Evolutionary conservation across 352 stramenopile species (phyloP), one percentile per base, ranked within the genome.

Genomic region (Hyphochytrium catenoides): DNA sequence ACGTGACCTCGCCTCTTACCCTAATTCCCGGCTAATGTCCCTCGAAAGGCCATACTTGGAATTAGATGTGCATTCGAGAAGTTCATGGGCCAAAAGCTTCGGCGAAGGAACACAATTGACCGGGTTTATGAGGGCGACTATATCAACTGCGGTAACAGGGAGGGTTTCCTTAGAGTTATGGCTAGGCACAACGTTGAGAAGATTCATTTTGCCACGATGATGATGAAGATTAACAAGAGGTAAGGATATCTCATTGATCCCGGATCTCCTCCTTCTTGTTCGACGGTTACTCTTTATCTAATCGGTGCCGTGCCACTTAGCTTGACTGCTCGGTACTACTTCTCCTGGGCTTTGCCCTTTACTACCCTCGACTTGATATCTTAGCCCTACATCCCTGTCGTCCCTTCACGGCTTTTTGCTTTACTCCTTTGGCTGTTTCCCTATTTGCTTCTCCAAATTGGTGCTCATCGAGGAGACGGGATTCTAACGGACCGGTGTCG

Each of bases 51-150:
- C 17, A 46, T 78, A 26, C 47, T 82, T 14, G 67, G 67, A 17
- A 62, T 82, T 28, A 64, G 67, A 23, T 77, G 64, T 4, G 67
- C 78, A 38, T 82, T 82, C 31, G 67, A 82, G 54, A 62, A 63
- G 15, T 82, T 71, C 44, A 42, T 75, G 24, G 62, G 64, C 42
- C 65, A 78, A 59, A 82, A 82, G 51, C 78, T 78, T 54, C 67
- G 67, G 37, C 64, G 67, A 34, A 64, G 67, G 38, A 56, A 78
- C 51, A 66, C 67, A 31, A 50, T 82, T 2, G 67, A 82, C 41
- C 64, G 62, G 29, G 31, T 44, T 23, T 82, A 77, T 52, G 44
- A 62, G 43, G 64, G 55, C 18, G 67, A 82, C 41, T 82, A 82
- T 52, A 71, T 82, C 29, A 60, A 63, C 26, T 43, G 72, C 17